Evolutionary conservation across 164 flowering plant species (phyloP).

Genomic region (Taxillus chinensis): DNA sequence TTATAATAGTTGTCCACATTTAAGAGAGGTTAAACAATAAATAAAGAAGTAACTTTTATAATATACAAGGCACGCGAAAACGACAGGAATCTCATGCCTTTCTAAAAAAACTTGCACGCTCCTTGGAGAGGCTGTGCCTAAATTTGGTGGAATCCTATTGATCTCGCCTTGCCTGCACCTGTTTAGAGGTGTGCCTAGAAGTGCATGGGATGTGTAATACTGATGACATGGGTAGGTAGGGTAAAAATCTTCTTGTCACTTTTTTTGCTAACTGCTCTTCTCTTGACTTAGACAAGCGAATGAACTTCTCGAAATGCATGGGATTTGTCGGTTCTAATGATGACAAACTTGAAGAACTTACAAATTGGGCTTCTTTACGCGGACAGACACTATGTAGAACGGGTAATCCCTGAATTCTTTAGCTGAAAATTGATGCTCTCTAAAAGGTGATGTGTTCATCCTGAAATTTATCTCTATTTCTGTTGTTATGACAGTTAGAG

Average conservation of each 20-base stretch:
- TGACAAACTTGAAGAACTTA: not conserved
- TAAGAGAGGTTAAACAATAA: no score
- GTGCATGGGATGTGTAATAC: no score
- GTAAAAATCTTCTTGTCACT: not conserved
- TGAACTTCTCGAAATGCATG: not conserved
- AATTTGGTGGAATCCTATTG: no score
- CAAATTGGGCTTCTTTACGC: conserved; percentile 1
- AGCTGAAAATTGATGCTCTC: not conserved
- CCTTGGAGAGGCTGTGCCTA: no score
- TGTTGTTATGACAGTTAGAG: conserved; percentile 51
- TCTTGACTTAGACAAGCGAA: not conserved
- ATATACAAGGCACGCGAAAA: no score
- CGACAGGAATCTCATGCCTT: no score
- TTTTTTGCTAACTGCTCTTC: not conserved
- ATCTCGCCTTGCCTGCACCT: no score
- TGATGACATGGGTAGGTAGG: no score
- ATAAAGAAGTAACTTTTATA: no score
- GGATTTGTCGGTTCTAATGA: not conserved
- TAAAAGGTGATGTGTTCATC: not conserved
- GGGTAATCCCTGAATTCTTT: not conserved
- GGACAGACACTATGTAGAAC: conserved; percentile 1
- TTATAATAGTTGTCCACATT: no score
- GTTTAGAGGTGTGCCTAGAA: no score
- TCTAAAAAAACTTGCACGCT: no score
- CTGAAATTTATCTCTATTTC: not conserved